These are phyloP conservation scores for Aureobasidium sp. DNA, from an alignment of 2,329 filamentous ascomycete species.

Conservation along the genomic window DNA sequence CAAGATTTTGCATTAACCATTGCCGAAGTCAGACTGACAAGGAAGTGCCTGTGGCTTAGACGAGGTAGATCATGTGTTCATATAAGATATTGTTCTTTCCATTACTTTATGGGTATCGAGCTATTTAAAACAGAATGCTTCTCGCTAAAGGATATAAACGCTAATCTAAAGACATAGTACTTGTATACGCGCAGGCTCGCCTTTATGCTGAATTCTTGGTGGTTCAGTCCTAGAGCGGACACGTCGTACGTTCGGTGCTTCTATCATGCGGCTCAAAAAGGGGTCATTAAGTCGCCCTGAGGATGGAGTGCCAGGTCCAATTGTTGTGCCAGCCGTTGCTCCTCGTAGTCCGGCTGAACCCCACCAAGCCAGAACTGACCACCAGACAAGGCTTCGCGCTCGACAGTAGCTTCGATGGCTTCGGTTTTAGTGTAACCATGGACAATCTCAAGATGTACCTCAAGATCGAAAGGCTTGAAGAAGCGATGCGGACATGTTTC, in stretches of 20 bases:
- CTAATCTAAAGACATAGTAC: background rate
- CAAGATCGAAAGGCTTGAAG: conserved; percentile 50
- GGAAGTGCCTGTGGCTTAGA: background rate
- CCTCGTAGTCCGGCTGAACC: conserved; percentile 22
- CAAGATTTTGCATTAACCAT: background rate
- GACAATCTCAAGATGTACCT: conserved; percentile 45
- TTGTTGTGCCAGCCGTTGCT: conserved; percentile 29
- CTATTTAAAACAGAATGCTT: conserved; percentile 3
- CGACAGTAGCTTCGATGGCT: conserved; percentile 28
- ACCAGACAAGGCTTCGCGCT: conserved; percentile 35
- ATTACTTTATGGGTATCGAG: conserved; percentile 9
- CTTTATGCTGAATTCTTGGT: background rate
- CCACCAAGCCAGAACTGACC: conserved; percentile 42
- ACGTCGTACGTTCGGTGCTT: background rate
- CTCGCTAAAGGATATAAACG: background rate
- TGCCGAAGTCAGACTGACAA: background rate
- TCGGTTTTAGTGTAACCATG: conserved; percentile 35
- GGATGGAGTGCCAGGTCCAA: conserved; percentile 17
- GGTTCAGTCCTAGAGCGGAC: background rate
- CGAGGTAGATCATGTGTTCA: background rate
- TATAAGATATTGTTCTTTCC: background rate
- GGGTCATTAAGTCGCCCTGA: background rate
- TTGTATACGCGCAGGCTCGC: background rate
- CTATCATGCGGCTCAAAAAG: background rate
- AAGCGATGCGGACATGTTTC: conserved; percentile 48